These are phyloP conservation scores for Nemania diffusa DNA, from an alignment of 2,329 filamentous ascomycete species.

Conservation along the genomic window DNA sequence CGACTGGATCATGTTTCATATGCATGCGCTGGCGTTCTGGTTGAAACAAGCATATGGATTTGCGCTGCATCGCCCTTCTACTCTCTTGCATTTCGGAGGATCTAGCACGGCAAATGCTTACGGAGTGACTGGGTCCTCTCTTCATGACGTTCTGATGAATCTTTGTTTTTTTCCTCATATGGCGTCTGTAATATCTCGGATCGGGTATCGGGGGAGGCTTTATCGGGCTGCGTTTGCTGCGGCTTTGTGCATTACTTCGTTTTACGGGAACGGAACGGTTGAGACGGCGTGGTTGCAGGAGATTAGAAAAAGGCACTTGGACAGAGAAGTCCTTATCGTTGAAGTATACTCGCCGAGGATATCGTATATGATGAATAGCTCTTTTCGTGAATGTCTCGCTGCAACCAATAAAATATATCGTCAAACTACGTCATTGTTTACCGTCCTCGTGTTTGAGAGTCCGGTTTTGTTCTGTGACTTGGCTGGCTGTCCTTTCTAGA, in stretches of 20 bases:
- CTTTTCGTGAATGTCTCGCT: conserved; percentile 28
- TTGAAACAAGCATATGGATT: conserved; percentile 39
- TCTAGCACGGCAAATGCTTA: conserved; percentile 9
- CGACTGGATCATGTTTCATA: conserved; percentile 54
- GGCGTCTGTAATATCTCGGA: conserved; percentile 24
- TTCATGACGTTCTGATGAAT: conserved; percentile 27
- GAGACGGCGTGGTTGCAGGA: neutral
- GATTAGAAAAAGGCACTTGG: conserved; percentile 16
- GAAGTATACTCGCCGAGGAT: conserved; percentile 29
- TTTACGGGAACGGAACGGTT: neutral
- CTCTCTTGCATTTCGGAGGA: conserved; percentile 14
- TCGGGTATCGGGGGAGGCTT: neutral
- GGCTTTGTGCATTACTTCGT: conserved; percentile 23
- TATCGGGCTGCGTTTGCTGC: neutral
- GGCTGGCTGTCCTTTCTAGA: too few species aligned
- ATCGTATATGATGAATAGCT: conserved; percentile 38
- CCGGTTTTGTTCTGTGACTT: too few species aligned
- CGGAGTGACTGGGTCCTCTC: conserved; percentile 8
- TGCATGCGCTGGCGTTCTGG: conserved; percentile 58
- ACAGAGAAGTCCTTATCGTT: conserved; percentile 19
- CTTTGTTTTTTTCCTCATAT: neutral
- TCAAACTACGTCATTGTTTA: neutral
- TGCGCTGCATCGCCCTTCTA: conserved; percentile 19
- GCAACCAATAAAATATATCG: conserved; percentile 29
- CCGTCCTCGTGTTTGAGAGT: neutral